These are phyloP conservation scores for Pythium pyrilobum DNA, from an alignment of 352 stramenopile genomes.

Conservation along the genomic window DNA sequence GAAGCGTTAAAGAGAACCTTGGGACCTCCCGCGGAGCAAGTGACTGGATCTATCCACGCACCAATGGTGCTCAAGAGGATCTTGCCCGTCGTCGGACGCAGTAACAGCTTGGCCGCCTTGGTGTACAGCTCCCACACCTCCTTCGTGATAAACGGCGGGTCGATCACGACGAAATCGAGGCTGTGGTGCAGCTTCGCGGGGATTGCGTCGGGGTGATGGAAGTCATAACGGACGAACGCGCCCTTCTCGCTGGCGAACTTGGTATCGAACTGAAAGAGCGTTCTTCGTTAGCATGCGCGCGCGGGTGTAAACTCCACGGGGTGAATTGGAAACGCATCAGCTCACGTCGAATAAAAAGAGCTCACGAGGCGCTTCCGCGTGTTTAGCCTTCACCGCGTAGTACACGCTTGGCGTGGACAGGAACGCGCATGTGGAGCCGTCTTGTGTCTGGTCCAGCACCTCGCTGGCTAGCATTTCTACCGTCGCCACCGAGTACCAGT, in stretches of 20 bases:
- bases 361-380: slow-evolving; percentile 23
- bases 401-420: slow-evolving; percentile 93
- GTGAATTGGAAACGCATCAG: no score
- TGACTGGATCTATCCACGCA: slow-evolving; percentile 30
- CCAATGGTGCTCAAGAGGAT: slow-evolving; percentile 90
- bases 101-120: slow-evolving; percentile 54
- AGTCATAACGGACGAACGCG: slow-evolving; percentile 89
- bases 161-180: slow-evolving; percentile 92
- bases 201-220: slow-evolving; percentile 74
- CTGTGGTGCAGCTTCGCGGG: slow-evolving; percentile 37
- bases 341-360: slow-evolving; percentile 90
- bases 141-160: slow-evolving; percentile 93
- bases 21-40: no score
- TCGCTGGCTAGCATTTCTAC: slow-evolving; percentile 74
- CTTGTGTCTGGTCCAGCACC: slow-evolving; percentile 46
- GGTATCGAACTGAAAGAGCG: slow-evolving; percentile 66
- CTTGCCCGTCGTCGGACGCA: slow-evolving; percentile 48
- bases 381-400: slow-evolving; percentile 74
- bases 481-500: slow-evolving; percentile 91
- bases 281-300: no score
- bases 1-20: no score
- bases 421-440: slow-evolving; percentile 71
- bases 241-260: slow-evolving; percentile 63
- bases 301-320: no score
- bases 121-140: slow-evolving; percentile 91